These are phyloP conservation scores for Leccinum longicurvipes DNA, from an alignment of 768 basidiomycete species.

Conservation along the genomic window DNA sequence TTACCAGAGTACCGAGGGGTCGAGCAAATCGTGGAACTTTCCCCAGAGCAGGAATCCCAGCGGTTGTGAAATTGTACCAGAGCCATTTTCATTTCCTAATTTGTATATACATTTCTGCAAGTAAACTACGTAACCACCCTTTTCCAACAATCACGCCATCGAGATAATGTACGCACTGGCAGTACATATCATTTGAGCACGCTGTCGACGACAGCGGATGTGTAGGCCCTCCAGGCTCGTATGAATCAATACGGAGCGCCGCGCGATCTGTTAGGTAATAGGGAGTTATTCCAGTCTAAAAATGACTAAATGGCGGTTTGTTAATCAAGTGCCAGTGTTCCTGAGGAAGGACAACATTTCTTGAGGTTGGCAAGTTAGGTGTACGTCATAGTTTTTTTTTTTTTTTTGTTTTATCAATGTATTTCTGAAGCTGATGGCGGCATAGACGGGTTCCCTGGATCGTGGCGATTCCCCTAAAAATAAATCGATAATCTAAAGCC, in stretches of 20 bases:
- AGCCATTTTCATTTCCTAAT: not conserved
- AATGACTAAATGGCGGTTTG: not conserved
- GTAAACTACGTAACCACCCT: not conserved
- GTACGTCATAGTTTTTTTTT: not conserved
- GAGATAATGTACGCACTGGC: not conserved
- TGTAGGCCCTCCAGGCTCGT: not conserved
- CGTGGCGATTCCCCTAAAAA: not conserved
- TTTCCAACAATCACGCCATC: not conserved
- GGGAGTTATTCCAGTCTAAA: not conserved
- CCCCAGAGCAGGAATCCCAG: slow-evolving; percentile 7
- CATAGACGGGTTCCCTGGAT: not conserved
- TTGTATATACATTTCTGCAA: not conserved
- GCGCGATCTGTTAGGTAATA: too few species aligned
- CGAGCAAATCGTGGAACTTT: slow-evolving; percentile 83
- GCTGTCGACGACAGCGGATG: not conserved
- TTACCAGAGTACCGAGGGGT: slow-evolving; percentile 77
- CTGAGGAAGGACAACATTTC: not conserved
- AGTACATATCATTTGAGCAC: not conserved
- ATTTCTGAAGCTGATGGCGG: not conserved
- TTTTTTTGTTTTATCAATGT: not conserved
- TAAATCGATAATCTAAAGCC: not conserved
- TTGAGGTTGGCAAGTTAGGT: not conserved
- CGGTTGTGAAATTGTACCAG: slow-evolving; percentile 1
- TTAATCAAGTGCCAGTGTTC: not conserved
- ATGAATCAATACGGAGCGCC: not conserved